A percentile compares a stretch with the other conserved stretches of the same genome.
phyloP scores from a whole-genome alignment of 345 rosid species.

The Citrus australasica region DNA sequence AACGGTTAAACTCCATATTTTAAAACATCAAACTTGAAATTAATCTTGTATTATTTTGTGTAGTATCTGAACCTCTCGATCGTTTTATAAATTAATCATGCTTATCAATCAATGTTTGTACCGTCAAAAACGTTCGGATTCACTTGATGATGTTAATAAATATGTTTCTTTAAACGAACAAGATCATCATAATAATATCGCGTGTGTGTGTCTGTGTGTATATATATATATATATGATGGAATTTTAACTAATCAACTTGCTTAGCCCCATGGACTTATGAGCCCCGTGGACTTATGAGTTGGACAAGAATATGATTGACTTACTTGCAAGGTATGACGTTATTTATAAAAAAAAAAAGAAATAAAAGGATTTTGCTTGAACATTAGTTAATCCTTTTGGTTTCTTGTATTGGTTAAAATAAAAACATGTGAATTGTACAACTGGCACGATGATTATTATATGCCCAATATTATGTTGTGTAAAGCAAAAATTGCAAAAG shows the following conservation, averaged over 20 bases:
- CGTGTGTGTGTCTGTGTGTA: too few relatives aligned
- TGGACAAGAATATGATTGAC: neutral
- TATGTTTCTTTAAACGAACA: too few relatives aligned
- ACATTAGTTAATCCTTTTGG: neutral
- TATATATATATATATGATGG: too few relatives aligned
- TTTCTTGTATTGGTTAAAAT: neutral
- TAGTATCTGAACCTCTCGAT: too few relatives aligned
- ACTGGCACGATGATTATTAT: neutral
- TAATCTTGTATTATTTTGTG: too few relatives aligned
- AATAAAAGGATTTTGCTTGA: neutral
- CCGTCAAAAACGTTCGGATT: too few relatives aligned
- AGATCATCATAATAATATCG: too few relatives aligned
- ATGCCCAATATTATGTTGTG: neutral
- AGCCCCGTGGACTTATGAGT: neutral
- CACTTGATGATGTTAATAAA: too few relatives aligned
- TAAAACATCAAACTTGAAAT: too few relatives aligned
- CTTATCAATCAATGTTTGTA: too few relatives aligned
- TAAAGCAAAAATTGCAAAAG: neutral
- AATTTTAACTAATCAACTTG: neutral
- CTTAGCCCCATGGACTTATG: neutral
- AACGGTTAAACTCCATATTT: too few relatives aligned
- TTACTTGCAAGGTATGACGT: neutral
- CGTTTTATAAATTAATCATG: too few relatives aligned
- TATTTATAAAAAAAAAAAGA: neutral
- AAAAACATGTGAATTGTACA: neutral